phyloP scores from a whole-genome alignment of 2,329 filamentous ascomycete genomes.

The Canariomyces notabilis region DNA sequence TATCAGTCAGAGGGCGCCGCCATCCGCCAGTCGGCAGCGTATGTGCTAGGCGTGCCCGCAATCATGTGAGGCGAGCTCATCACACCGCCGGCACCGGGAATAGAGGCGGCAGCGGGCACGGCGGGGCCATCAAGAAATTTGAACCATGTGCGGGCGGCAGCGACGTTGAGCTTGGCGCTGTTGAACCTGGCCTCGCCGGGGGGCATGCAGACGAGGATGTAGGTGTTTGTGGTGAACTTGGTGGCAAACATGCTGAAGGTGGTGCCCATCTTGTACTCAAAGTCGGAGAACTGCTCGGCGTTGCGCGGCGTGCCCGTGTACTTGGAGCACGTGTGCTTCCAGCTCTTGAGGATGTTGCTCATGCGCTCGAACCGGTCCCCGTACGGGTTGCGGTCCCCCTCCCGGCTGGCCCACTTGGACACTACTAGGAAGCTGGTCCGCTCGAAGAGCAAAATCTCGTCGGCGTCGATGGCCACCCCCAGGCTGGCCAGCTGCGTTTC shows the following conservation, averaged over 20 bases:
- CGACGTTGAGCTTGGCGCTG: slow-evolving; percentile 81
- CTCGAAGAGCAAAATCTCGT: slow-evolving; percentile 93
- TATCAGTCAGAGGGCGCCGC: slow-evolving; percentile 4
- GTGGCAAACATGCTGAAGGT: slow-evolving; percentile 92
- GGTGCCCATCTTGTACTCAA: slow-evolving; percentile 71
- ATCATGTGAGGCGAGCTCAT: slow-evolving; percentile 6
- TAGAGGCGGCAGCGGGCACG: slow-evolving; percentile 24
- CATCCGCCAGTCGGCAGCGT: slow-evolving; percentile 1
- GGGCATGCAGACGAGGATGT: slow-evolving; percentile 86
- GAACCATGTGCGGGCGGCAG: slow-evolving; percentile 80
- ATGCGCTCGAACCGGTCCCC: slow-evolving; percentile 90
- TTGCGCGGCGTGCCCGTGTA: slow-evolving; percentile 78
- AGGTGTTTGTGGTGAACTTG: slow-evolving; percentile 95
- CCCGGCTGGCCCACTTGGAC: slow-evolving; percentile 77
- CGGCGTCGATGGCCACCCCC: slow-evolving; percentile 80
- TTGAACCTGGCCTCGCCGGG: slow-evolving; percentile 91
- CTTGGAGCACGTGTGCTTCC: slow-evolving; percentile 78
- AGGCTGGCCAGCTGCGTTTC: slow-evolving; percentile 80
- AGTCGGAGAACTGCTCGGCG: slow-evolving; percentile 72
- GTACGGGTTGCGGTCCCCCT: slow-evolving; percentile 76
- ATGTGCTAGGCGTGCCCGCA: slow-evolving; percentile 1
- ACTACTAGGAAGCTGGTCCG: slow-evolving; percentile 93
- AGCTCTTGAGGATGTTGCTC: slow-evolving; percentile 96
- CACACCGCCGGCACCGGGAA: background rate
- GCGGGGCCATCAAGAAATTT: slow-evolving; percentile 57